phyloP scores from a whole-genome alignment of 2,329 filamentous ascomycete species.

The Hypoxylon sp. region DNA sequence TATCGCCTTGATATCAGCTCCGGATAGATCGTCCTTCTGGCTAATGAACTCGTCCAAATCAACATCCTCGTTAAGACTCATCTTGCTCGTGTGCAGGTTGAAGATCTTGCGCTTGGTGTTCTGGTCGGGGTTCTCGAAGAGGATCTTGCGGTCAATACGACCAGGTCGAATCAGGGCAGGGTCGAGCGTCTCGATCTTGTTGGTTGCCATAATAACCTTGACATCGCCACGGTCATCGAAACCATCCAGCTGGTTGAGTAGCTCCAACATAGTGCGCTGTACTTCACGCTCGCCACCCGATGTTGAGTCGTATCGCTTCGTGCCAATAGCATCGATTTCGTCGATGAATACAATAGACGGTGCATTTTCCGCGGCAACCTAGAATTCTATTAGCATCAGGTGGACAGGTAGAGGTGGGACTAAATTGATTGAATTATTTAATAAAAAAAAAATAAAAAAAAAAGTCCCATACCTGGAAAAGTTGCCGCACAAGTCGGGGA shows the following conservation, averaged over 20 bases:
- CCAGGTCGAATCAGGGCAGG: slow-evolving; percentile 95
- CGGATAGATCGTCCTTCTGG: slow-evolving; percentile 96
- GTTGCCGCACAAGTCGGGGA: slow-evolving; percentile 91
- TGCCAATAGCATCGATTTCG: slow-evolving; percentile 98
- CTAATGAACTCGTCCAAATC: slow-evolving; percentile 98
- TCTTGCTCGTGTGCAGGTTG: slow-evolving; percentile 97
- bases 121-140: slow-evolving; percentile 77
- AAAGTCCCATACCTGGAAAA: slow-evolving; percentile 95
- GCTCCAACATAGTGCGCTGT: slow-evolving; percentile 97
- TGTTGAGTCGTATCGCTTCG: slow-evolving; percentile 97
- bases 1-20: slow-evolving; percentile 98
- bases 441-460: neutral
- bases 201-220: slow-evolving; percentile 99
- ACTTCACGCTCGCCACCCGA: slow-evolving; percentile 97
- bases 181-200: slow-evolving; percentile 99
- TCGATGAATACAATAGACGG: slow-evolving; percentile 99
- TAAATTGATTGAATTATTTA: too few relatives aligned
- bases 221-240: slow-evolving; percentile 99
- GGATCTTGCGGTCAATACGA: slow-evolving; percentile 97
- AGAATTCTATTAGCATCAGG: slow-evolving; percentile 44
- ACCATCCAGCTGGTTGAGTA: slow-evolving; percentile 97
- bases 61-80: slow-evolving; percentile 96
- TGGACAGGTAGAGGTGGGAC: too few relatives aligned
- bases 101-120: slow-evolving; percentile 99
- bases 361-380: slow-evolving; percentile 94